These are phyloP conservation scores for Ilex asprella DNA, from an alignment of 257 asterid species.

Conservation along the genomic window DNA sequence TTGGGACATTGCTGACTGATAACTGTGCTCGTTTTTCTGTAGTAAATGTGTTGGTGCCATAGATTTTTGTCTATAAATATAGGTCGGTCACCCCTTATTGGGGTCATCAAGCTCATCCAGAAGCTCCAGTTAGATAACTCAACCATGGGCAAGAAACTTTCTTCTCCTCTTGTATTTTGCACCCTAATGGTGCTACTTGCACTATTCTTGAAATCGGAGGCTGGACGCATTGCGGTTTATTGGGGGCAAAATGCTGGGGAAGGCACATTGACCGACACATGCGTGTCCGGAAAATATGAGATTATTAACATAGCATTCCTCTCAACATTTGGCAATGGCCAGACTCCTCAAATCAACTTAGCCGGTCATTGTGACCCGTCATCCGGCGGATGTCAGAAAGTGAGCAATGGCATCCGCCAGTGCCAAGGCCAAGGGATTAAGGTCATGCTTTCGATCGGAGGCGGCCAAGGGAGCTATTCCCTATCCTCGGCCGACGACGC, in stretches of 20 bases:
- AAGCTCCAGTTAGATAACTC: no score
- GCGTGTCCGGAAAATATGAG: neutral
- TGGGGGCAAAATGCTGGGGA: slow-evolving; percentile 12
- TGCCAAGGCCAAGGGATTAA: slow-evolving; percentile 8
- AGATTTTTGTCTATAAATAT: no score
- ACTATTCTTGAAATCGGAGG: slow-evolving; percentile 1
- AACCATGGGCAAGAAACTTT: no score
- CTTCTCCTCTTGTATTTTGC: no score
- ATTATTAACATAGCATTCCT: slow-evolving; percentile 11
- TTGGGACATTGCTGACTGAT: no score
- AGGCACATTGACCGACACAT: neutral
- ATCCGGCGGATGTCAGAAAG: neutral
- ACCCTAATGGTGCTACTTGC: no score
- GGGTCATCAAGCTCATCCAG: no score
- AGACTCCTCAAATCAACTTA: slow-evolving; percentile 10
- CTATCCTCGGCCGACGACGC: neutral
- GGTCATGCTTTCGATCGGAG: slow-evolving; percentile 3
- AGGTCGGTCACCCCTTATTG: no score
- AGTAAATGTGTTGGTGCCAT: no score
- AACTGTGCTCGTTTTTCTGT: no score
- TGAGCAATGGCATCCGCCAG: neutral
- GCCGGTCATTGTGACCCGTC: slow-evolving; percentile 10
- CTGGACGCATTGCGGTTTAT: slow-evolving; percentile 2
- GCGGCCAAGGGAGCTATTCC: neutral
- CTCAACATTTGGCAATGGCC: slow-evolving; percentile 8